These are phyloP conservation scores for Saturnispora silvae DNA, from an alignment of 805 yeast species.

Conservation along the genomic window DNA sequence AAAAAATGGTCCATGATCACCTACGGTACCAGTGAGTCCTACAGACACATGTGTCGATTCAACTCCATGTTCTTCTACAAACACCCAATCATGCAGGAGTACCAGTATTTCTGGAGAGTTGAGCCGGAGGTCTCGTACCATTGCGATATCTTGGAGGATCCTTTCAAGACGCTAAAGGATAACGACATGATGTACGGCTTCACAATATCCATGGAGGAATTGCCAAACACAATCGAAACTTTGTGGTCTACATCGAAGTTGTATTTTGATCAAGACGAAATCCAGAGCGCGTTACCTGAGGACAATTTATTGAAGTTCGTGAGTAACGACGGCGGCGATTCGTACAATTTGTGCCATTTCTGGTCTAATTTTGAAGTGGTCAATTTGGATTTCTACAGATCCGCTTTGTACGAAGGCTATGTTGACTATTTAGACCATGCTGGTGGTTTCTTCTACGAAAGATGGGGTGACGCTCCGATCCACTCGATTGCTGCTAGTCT, in stretches of 20 bases:
- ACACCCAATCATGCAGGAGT: slow-evolving; percentile 39
- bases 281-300: slow-evolving; percentile 9
- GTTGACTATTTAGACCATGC: slow-evolving; percentile 52
- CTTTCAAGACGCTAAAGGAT: slow-evolving; percentile 44
- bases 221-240: slow-evolving; percentile 38
- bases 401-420: slow-evolving; percentile 43
- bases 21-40: slow-evolving; percentile 56
- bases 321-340: slow-evolving; percentile 50
- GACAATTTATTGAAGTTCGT: slow-evolving; percentile 48
- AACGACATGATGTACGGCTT: slow-evolving; percentile 41
- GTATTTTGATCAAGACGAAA: slow-evolving; percentile 27
- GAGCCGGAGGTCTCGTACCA: slow-evolving; percentile 43
- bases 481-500: slow-evolving; percentile 36
- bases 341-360: slow-evolving; percentile 69
- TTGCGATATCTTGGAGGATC: slow-evolving; percentile 45
- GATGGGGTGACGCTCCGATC: slow-evolving; percentile 78
- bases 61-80: slow-evolving; percentile 44
- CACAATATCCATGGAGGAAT: slow-evolving; percentile 42
- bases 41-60: slow-evolving; percentile 61
- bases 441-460: slow-evolving; percentile 77
- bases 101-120: slow-evolving; percentile 53
- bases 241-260: slow-evolving; percentile 39
- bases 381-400: slow-evolving; percentile 53
- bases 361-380: slow-evolving; percentile 79
- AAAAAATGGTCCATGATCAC: slow-evolving; percentile 31